Percentiles rank a stretch among this genome's conserved stretches.
These are phyloP conservation scores for Oidium heveae DNA, from an alignment of 2,329 filamentous ascomycete species.

Conservation along the genomic window DNA sequence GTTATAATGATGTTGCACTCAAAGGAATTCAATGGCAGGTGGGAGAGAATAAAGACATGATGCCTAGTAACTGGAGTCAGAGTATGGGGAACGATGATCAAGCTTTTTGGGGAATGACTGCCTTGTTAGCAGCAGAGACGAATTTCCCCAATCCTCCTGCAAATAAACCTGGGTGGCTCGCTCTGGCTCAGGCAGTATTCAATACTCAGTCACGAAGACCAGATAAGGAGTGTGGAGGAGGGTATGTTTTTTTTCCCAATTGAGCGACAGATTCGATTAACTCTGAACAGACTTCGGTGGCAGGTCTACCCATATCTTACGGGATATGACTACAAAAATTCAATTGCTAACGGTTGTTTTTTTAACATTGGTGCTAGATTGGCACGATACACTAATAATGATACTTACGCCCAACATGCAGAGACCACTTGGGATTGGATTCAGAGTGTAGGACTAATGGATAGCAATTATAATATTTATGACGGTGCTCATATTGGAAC, in stretches of 20 bases:
- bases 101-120: conserved; percentile 63
- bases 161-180: conserved; percentile 48
- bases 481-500: conserved; percentile 24
- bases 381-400: conserved; percentile 53
- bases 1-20: conserved; percentile 28
- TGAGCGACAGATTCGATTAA: conserved; percentile 2
- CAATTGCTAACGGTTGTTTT: conserved; percentile 43
- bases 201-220: conserved; percentile 51
- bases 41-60: conserved; percentile 29
- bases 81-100: conserved; percentile 16
- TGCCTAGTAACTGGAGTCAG: conserved; percentile 22
- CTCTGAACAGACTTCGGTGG: conserved; percentile 35
- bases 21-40: conserved; percentile 33
- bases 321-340: conserved; percentile 37
- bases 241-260: conserved; percentile 15
- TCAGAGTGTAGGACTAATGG: conserved; percentile 29
- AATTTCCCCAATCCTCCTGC: conserved; percentile 43
- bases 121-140: conserved; percentile 54
- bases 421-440: conserved; percentile 45
- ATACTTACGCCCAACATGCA: conserved; percentile 57
- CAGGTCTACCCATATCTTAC: conserved; percentile 51
- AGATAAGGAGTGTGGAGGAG: conserved; percentile 45
- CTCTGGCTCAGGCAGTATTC: conserved; percentile 53
- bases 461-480: conserved; percentile 25
- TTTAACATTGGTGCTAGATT: conserved; percentile 47